Conservation (phyloP, 1,284 basidiomycete genomes). For the Macrocybe sp. region DNA sequence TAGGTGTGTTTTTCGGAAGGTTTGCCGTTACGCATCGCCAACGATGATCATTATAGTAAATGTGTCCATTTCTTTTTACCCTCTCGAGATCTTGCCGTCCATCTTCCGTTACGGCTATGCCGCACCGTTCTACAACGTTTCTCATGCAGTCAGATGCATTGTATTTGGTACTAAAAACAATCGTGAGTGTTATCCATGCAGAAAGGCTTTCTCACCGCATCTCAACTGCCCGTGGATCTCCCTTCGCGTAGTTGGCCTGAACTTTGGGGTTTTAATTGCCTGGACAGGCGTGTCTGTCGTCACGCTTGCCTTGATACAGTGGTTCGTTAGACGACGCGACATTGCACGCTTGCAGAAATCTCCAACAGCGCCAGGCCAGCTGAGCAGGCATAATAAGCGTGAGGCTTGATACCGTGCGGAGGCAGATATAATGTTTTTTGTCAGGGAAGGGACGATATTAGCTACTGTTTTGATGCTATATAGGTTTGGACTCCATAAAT, state of each 20-base stretch:
- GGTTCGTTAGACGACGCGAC: constrained; percentile 19
- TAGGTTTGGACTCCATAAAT: too few species aligned
- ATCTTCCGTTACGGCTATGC: constrained; percentile 67
- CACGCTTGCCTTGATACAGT: constrained; percentile 45
- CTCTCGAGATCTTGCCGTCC: constrained; percentile 62
- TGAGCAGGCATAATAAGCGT: too few species aligned
- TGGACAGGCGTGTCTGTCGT: constrained; percentile 51
- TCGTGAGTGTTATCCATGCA: constrained; percentile 28
- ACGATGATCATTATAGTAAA: constrained; percentile 38
- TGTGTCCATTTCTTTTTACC: constrained; percentile 60
- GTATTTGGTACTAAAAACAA: constrained; percentile 66
- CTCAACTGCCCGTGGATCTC: constrained; percentile 3
- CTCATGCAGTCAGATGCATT: constrained; percentile 53
- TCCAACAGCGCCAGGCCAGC: too few species aligned
- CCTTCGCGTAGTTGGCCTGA: constrained; percentile 41
- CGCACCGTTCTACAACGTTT: constrained; percentile 70
- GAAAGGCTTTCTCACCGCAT: not conserved
- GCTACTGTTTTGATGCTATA: too few species aligned
- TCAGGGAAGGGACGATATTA: too few species aligned
- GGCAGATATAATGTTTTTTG: too few species aligned
- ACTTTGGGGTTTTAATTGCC: constrained; percentile 53
- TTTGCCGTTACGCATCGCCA: constrained; percentile 9
- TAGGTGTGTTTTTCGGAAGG: constrained; percentile 33
- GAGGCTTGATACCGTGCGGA: too few species aligned
- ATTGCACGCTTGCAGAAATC: not conserved